phyloP scores from a whole-genome alignment of 441 rosid genomes.

The California macrophylla region DNA sequence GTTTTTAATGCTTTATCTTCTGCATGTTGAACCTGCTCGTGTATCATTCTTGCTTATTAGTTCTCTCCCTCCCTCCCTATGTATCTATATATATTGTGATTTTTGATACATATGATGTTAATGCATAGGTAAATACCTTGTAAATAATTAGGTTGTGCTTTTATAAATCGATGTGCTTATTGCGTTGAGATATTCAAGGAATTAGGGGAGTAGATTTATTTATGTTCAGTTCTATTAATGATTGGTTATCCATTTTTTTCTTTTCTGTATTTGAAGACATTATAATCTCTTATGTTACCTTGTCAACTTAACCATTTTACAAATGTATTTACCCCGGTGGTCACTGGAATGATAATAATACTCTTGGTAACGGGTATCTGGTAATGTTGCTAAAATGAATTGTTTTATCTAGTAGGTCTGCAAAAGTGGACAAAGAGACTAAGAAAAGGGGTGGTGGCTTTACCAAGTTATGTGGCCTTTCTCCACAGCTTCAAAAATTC shows the following conservation, averaged over 20 bases:
- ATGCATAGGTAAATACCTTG: background rate
- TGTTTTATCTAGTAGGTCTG: conserved; percentile 7
- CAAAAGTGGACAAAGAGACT: conserved; percentile 11
- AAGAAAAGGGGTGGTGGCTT: conserved; percentile 21
- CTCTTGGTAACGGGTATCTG: background rate
- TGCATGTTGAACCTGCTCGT: background rate
- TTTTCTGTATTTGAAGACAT: background rate
- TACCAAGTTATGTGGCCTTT: conserved; percentile 21
- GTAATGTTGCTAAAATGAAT: background rate
- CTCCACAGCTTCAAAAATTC: conserved; percentile 21
- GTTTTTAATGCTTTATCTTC: background rate
- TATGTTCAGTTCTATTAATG: background rate
- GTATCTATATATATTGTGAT: background rate
- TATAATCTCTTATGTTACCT: too few relatives aligned
- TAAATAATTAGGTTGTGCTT: background rate
- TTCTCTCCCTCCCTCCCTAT: background rate
- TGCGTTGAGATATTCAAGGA: background rate
- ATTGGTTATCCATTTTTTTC: background rate
- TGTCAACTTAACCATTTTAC: background rate
- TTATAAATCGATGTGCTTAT: background rate
- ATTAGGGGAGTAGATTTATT: background rate
- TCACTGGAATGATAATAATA: background rate
- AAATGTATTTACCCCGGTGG: background rate
- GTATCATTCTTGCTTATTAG: background rate
- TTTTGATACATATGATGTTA: background rate